Conservation (phyloP, 768 basidiomycete genomes). For the Agrocybe pediades region DNA sequence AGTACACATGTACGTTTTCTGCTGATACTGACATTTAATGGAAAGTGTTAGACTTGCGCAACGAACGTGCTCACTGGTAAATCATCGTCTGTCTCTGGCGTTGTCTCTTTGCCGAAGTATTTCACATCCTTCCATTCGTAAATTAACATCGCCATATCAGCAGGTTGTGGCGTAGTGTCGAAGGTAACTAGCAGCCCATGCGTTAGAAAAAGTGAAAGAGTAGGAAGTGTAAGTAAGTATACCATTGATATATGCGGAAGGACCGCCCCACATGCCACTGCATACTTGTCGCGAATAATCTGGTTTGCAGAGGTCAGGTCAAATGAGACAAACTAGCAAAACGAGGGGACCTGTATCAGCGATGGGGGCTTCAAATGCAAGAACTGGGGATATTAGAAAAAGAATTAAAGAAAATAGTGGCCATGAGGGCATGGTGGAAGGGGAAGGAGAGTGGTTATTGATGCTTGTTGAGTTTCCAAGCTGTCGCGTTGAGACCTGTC, state of each 20-base stretch:
- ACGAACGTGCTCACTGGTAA: constrained; percentile 59
- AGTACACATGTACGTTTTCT: constrained; percentile 96
- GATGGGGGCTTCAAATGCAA: constrained; percentile 66
- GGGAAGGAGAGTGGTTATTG: constrained; percentile 30
- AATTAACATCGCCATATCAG: constrained; percentile 91
- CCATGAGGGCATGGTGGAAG: constrained; percentile 20
- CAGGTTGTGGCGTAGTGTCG: constrained; percentile 70
- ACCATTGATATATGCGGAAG: constrained; percentile 85
- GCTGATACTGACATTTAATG: constrained; percentile 31
- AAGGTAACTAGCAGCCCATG: constrained; percentile 62
- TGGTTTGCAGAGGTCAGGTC: constrained; percentile 9
- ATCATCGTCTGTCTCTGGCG: constrained; percentile 44
- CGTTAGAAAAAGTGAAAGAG: neutral
- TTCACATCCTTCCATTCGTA: constrained; percentile 93
- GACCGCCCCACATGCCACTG: constrained; percentile 91
- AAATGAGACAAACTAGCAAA: constrained; percentile 2
- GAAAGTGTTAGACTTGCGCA: neutral
- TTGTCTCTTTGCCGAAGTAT: constrained; percentile 73
- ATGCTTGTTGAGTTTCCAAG: constrained; percentile 34
- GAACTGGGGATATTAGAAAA: constrained; percentile 33
- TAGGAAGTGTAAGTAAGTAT: constrained; percentile 16
- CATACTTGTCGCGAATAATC: constrained; percentile 91
- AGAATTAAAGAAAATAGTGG: constrained; percentile 30
- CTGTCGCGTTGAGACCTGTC: constrained; percentile 11
- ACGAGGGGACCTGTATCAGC: constrained; percentile 53